A percentile compares a stretch with the other conserved stretches of the same genome.
Conservation (phyloP, 306 rosid species). For the Vicia sativa region DNA sequence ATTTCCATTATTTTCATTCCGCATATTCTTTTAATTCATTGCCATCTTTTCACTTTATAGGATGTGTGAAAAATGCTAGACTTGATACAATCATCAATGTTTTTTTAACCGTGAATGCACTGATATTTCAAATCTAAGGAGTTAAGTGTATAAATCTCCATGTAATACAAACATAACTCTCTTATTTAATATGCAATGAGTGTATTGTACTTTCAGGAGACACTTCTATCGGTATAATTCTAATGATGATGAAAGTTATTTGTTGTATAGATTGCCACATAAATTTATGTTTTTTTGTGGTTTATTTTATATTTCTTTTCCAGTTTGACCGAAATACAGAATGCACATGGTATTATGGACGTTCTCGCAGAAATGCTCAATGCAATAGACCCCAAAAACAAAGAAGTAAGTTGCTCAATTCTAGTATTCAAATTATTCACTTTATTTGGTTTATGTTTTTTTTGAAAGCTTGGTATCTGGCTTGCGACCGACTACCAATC, state of each 20-base stretch:
- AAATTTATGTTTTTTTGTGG: constrained; percentile 9
- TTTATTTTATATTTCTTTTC: constrained; percentile 40
- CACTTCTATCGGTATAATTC: background rate
- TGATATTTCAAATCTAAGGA: constrained; percentile 1
- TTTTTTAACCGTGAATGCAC: constrained; percentile 6
- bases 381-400: constrained; percentile 83
- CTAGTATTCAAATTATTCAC: constrained; percentile 12
- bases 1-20: constrained; percentile 1
- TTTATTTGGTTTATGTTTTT: constrained; percentile 23
- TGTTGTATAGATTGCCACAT: constrained; percentile 13
- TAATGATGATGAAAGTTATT: constrained; percentile 10
- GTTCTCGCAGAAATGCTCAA: constrained; percentile 93
- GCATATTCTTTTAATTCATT: constrained; percentile 7
- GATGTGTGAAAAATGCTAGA: constrained; percentile 8
- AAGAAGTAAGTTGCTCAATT: constrained; percentile 62
- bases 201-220: constrained; percentile 1
- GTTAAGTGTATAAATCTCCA: constrained; percentile 8
- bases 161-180: constrained; percentile 2
- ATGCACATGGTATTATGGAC: constrained; percentile 97
- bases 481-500: too few relatives aligned
- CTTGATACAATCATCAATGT: constrained; percentile 12
- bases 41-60: constrained; percentile 9
- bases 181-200: background rate
- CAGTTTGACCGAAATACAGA: constrained; percentile 93
- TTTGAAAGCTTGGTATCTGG: too few relatives aligned